A percentile compares a stretch with the other conserved stretches of the same genome.
Evolutionary conservation across 2,329 filamentous ascomycete genomes (phyloP).

Genomic region (Scorias spongiosa): DNA sequence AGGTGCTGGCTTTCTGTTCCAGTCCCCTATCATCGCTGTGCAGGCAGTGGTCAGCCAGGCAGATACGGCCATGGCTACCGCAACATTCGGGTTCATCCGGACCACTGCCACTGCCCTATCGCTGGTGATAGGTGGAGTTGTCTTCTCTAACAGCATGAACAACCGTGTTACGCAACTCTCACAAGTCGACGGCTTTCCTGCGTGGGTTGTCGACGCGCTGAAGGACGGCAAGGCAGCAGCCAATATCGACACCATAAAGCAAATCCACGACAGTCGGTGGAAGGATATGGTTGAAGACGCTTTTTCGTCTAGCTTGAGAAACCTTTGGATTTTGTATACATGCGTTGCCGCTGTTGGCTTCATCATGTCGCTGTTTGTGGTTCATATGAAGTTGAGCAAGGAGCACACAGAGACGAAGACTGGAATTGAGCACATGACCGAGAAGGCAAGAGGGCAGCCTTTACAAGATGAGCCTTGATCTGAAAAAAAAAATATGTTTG

Average conservation of each 20-base stretch:
- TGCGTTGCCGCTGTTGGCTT: slow-evolving; percentile 28
- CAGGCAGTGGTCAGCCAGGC: slow-evolving; percentile 32
- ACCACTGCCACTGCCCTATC: slow-evolving; percentile 32
- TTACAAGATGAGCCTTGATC: too few relatives aligned
- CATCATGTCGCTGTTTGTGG: slow-evolving; percentile 29
- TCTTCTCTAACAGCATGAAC: slow-evolving; percentile 33
- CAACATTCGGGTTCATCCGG: slow-evolving; percentile 34
- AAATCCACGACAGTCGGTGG: slow-evolving; percentile 24
- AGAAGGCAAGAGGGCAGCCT: not conserved
- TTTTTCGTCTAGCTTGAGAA: slow-evolving; percentile 34
- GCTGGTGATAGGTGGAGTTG: slow-evolving; percentile 34
- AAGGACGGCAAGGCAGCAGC: slow-evolving; percentile 31
- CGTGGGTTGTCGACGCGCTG: slow-evolving; percentile 19
- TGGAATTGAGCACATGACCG: slow-evolving; percentile 16
- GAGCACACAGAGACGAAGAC: slow-evolving; percentile 39
- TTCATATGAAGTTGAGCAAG: slow-evolving; percentile 29
- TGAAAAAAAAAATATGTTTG: too few relatives aligned
- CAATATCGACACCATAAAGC: slow-evolving; percentile 28
- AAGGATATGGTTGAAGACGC: slow-evolving; percentile 27
- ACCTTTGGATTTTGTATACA: slow-evolving; percentile 36
- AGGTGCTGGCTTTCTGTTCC: slow-evolving; percentile 38
- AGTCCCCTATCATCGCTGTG: slow-evolving; percentile 40
- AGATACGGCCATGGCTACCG: slow-evolving; percentile 37
- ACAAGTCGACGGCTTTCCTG: slow-evolving; percentile 7
- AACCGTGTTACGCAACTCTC: slow-evolving; percentile 2